Percentiles rank a stretch among this genome's conserved stretches.
Evolutionary conservation across 192 early-diverging fungal genomes (phyloP).

Genomic region (Linnemannia schmuckeri): DNA sequence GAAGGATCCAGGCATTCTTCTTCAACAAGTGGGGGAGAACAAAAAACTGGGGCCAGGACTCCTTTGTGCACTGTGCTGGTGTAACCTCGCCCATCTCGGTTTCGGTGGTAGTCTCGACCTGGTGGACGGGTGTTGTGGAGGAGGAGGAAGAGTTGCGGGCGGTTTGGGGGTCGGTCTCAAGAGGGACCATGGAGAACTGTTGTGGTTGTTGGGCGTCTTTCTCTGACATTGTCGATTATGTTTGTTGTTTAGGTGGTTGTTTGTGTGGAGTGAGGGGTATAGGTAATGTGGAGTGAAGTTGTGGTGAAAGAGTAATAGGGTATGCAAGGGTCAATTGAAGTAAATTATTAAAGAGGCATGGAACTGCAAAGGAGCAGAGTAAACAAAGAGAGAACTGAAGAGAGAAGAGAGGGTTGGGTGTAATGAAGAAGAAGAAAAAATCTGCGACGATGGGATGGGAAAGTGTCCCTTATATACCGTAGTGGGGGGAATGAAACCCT

Average conservation of each 20-base stretch:
- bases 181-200: conserved; percentile 16
- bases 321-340: neutral
- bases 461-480: neutral
- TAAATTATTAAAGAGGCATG: neutral
- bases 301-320: neutral
- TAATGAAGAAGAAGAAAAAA: neutral
- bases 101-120: conserved; percentile 1
- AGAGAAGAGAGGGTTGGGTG: neutral
- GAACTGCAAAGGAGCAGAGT: neutral
- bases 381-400: conserved; percentile 6
- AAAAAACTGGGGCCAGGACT: conserved; percentile 41
- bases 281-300: neutral
- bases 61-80: neutral
- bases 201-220: conserved; percentile 19
- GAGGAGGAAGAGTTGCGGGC: conserved; percentile 12
- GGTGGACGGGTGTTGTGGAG: conserved; percentile 38
- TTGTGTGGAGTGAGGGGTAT: neutral
- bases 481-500: neutral
- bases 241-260: neutral
- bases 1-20: conserved; percentile 39
- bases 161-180: conserved; percentile 19
- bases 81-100: neutral
- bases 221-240: conserved; percentile 25
- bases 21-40: conserved; percentile 47
- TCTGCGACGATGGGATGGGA: conserved; percentile 6